phyloP scores from a whole-genome alignment of 306 rosid species.

The Castanea mollissima region DNA sequence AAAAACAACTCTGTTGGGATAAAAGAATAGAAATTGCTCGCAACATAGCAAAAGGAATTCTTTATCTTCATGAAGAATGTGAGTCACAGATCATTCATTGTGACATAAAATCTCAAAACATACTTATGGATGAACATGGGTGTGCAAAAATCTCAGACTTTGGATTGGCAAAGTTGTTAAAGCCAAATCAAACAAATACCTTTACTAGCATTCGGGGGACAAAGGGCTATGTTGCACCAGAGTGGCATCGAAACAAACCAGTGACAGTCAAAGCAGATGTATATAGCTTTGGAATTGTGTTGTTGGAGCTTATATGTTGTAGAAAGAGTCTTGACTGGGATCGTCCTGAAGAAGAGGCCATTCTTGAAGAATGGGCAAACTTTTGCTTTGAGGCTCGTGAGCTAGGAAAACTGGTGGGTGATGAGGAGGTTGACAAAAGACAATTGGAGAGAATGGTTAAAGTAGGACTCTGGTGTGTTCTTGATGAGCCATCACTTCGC shows the following conservation, averaged over 20 bases:
- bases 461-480: not conserved
- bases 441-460: not conserved
- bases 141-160: not conserved
- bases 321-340: not conserved
- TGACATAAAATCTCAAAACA: no score
- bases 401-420: not conserved
- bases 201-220: not conserved
- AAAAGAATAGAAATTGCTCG: not conserved
- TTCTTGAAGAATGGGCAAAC: not conserved
- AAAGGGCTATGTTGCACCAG: not conserved
- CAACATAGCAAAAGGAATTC: not conserved
- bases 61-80: not conserved
- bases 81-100: not conserved
- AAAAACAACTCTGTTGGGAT: not conserved
- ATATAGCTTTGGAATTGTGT: not conserved
- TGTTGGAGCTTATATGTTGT: not conserved
- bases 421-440: not conserved
- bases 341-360: not conserved
- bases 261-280: not conserved
- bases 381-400: not conserved
- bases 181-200: not conserved
- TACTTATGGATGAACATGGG: not conserved
- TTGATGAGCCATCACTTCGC: no score
- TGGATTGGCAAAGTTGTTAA: not conserved
- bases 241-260: not conserved